These are phyloP conservation scores for Kurtzmaniella natalensis DNA, from an alignment of 1,139 yeast genomes.

Conservation along the genomic window DNA sequence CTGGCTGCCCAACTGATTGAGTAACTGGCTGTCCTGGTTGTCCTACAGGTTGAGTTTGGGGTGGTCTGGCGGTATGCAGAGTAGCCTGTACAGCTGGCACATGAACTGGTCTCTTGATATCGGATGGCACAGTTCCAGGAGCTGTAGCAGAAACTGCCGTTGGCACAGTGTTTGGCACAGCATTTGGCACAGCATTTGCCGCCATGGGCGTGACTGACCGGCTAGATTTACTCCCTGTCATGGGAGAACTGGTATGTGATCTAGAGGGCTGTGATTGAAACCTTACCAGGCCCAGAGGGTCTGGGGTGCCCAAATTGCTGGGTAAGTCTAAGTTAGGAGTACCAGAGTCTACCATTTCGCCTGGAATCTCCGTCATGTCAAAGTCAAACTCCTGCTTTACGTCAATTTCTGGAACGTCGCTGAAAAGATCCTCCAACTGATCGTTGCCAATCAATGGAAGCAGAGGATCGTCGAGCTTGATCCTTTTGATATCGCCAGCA, in stretches of 20 bases:
- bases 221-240: neutral
- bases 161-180: neutral
- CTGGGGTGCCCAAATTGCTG: conserved; percentile 4
- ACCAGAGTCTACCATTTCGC: conserved; percentile 6
- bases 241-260: neutral
- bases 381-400: conserved; percentile 11
- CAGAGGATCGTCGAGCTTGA: neutral
- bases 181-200: neutral
- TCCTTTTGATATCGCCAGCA: conserved; percentile 1
- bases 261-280: neutral
- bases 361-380: conserved; percentile 19
- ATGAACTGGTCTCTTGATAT: too few relatives aligned
- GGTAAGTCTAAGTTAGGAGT: conserved; percentile 2
- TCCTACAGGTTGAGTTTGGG: too few relatives aligned
- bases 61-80: too few relatives aligned
- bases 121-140: too few relatives aligned
- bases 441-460: conserved; percentile 6
- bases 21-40: too few relatives aligned
- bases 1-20: too few relatives aligned
- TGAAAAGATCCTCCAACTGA: conserved; percentile 19
- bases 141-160: neutral
- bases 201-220: neutral
- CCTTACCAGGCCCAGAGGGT: conserved; percentile 2
- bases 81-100: too few relatives aligned
- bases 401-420: conserved; percentile 16